Evolutionary conservation across 441 rosid genomes (phyloP).

Genomic region (Viola pubescens): DNA sequence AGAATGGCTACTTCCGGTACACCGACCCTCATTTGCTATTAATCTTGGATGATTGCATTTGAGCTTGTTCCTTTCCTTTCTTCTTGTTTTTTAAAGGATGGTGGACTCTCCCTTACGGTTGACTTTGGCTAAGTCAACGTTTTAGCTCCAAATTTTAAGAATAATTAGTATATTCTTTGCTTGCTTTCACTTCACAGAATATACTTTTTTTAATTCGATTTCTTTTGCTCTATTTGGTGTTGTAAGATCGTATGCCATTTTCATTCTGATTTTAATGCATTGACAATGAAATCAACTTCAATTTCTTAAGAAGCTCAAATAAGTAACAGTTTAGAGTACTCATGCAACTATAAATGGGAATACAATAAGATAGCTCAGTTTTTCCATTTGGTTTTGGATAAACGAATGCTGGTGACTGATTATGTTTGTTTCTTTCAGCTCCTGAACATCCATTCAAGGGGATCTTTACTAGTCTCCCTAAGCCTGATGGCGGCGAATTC

Average conservation of each 20-base stretch:
- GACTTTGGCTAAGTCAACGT: too few species aligned
- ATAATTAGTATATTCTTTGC: too few species aligned
- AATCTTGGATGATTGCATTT: slow-evolving; percentile 3
- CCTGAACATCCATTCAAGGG: slow-evolving; percentile 80
- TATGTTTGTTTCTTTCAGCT: slow-evolving; percentile 43
- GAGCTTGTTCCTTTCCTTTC: not conserved
- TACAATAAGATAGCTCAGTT: not conserved
- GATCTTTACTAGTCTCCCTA: slow-evolving; percentile 79
- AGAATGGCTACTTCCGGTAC: slow-evolving; percentile 86
- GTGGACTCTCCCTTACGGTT: too few species aligned
- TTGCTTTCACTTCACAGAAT: too few species aligned
- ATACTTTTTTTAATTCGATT: not conserved
- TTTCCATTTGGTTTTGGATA: not conserved
- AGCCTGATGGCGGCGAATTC: slow-evolving; percentile 97
- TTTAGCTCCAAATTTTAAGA: too few species aligned
- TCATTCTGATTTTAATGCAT: not conserved
- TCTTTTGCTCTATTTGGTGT: not conserved
- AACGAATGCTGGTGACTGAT: not conserved
- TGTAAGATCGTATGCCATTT: not conserved
- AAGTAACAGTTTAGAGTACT: too few species aligned
- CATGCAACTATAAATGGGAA: not conserved
- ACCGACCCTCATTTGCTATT: slow-evolving; percentile 2
- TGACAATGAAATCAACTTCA: too few species aligned
- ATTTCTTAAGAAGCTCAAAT: too few species aligned
- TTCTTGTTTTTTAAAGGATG: not conserved